Evolutionary conservation across 2,329 filamentous ascomycete species (phyloP), one percentile per base, ranked within the genome.

Genomic region (Colletotrichum sansevieriae): DNA sequence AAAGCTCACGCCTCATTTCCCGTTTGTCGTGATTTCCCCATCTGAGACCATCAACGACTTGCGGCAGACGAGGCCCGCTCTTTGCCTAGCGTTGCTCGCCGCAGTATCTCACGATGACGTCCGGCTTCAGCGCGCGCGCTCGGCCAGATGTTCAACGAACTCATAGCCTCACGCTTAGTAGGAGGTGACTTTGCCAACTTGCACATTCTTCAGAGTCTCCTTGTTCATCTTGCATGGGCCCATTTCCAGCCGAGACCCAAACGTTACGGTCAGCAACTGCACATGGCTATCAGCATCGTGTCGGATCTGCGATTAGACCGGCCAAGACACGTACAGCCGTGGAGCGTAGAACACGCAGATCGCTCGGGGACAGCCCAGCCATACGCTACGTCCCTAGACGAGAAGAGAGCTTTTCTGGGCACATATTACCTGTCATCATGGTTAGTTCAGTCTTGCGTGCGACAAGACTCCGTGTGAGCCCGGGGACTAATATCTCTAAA

Each of bases 371-470:
- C 65, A 4, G 12, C 65, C 2, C 54, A 52, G 13, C 44, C 59
- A 7, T 12, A 33, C 7, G 46, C 54, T 33, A 61, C 65, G 15
- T 71, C 5, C 57, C 71, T 0, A 1, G 75, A 78, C 25, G 76
- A 78, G 58, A 72, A 73, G 65, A 71, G 77, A 62, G 76, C 77
- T 0, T 35, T 78, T 4, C 71, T 75, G 0, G 77, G 77, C 4
- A 74, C 74, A 3, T 79, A 78, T 37, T 78, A 77, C 47, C 70
- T 79, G 9, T 73, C 76, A 1, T 78, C 77, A 0, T 75, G 76
- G 77, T 78, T 70, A 51, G 61, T 39, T 11, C 9, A 0, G 29
- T 12, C 7, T 11, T 5, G 2, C 33, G 10, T 7, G 10, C 8
- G 22, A 22, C 22, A 22, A 1, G 5, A 6, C 5, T 43, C 4